Evolutionary conservation across 257 asterid species (phyloP), one percentile per base, ranked within the genome.

Genomic region (Fraxinus pennsylvanica): DNA sequence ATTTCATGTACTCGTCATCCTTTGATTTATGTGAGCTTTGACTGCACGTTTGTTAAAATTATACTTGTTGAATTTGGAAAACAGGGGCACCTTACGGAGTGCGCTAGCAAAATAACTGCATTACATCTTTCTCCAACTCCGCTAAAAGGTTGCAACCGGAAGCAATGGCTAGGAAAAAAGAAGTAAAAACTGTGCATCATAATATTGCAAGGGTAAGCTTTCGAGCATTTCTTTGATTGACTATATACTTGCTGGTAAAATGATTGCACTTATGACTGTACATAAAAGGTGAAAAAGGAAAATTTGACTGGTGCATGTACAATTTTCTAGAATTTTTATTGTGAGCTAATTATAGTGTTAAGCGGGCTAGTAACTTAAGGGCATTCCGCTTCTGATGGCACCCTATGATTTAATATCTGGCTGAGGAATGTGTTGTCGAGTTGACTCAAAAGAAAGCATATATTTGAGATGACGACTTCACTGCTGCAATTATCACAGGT

Each of bases 81-180:
- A 68, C 32, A 71, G 65, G 68, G 76, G 74, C 21, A 6, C 69
- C 78, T 45, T 74, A 19, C 47, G 36, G 71, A 47, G 33, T 59
- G 27, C 43, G 71, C 71, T 0, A 25, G 75, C 73, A 57, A 79
- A 41, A 19, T 32, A 71, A 1, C 71, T 9, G 13, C 14, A 22
- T 72, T 78, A 3, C 70, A 45, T 72, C 41, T 57, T 78, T 57
- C 33, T 63, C 80, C 25, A 72, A 76, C 77, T 84, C 71, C 77
- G 6, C 43, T 38, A 52, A 39, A 79, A 59, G 76, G 72, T 38
- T 52, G 4, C 29, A 29, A 61, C 68, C 14, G 1, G 68, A 61
- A 61, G 25, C 68, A 63, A 63, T 63, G 69, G 35, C 69, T 22
- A 27, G 35, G 5, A 32, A 32, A 25, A 13, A 63, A 9, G 69